Conservation (phyloP, 495 filamentous ascomycete genomes). For the Penicillium bialowiezense region DNA sequence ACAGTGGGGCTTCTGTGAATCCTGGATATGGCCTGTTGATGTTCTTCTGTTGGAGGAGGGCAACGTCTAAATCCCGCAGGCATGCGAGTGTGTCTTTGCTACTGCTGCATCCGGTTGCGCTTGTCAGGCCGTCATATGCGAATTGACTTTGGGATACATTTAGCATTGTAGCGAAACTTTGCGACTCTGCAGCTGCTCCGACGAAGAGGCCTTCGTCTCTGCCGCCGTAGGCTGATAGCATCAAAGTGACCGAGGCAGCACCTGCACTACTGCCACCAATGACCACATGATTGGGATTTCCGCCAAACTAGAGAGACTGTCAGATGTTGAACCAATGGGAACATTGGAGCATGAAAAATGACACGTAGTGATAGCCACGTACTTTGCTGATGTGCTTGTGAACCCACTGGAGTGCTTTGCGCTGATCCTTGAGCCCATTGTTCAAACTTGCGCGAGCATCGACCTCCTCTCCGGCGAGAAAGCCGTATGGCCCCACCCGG, state of each 20-base stretch:
- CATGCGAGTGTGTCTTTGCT: slow-evolving; percentile 52
- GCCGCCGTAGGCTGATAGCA: slow-evolving; percentile 62
- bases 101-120: slow-evolving; percentile 50
- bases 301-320: slow-evolving; percentile 56
- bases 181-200: slow-evolving; percentile 61
- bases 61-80: slow-evolving; percentile 50
- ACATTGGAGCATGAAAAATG: neutral
- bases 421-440: slow-evolving; percentile 69
- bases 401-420: slow-evolving; percentile 68
- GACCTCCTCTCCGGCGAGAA: slow-evolving; percentile 63
- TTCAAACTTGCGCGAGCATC: slow-evolving; percentile 56
- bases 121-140: slow-evolving; percentile 60
- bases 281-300: slow-evolving; percentile 67
- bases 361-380: slow-evolving; percentile 2
- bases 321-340: neutral
- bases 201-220: slow-evolving; percentile 56
- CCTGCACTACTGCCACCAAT: slow-evolving; percentile 74
- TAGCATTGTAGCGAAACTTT: slow-evolving; percentile 60
- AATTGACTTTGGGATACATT: slow-evolving; percentile 62
- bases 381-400: slow-evolving; percentile 58
- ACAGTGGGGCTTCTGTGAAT: slow-evolving; percentile 46
- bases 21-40: slow-evolving; percentile 53
- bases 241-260: slow-evolving; percentile 62
- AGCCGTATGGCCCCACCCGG: slow-evolving; percentile 72
- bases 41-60: slow-evolving; percentile 52